phyloP scores from a whole-genome alignment of 2,329 filamentous ascomycete species.

The Botrytis paeoniae region DNA sequence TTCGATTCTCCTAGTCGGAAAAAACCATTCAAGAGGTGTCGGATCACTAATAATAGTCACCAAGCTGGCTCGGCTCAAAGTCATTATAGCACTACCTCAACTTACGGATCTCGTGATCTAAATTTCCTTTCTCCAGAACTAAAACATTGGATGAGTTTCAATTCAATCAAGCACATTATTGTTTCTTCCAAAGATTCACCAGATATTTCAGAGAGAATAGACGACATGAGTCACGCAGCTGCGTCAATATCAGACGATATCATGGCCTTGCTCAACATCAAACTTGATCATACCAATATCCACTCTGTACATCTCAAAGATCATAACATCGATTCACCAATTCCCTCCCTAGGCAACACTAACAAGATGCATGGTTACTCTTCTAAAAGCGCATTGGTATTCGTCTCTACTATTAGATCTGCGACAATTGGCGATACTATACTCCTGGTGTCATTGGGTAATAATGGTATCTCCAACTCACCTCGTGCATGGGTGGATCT shows the following conservation, averaged over 20 bases:
- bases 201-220: not conserved
- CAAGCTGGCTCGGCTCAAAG: not conserved
- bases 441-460: not conserved
- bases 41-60: not conserved
- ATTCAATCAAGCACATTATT: not conserved
- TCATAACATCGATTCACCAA: not conserved
- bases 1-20: not conserved
- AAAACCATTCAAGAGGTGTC: not conserved
- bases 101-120: not conserved
- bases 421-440: not conserved
- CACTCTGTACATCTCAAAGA: not conserved
- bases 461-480: not conserved
- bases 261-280: not conserved
- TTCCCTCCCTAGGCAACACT: not conserved
- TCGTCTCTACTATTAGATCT: not conserved
- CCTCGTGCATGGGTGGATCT: not conserved
- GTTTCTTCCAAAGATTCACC: not conserved
- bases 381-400: not conserved
- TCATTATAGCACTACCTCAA: not conserved
- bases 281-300: not conserved
- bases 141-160: not conserved
- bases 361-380: not conserved
- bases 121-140: not conserved
- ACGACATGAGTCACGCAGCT: accelerated
- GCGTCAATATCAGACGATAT: not conserved